phyloP scores from a whole-genome alignment of 1,139 yeast genomes.

The Lodderomyces elongisporus region DNA sequence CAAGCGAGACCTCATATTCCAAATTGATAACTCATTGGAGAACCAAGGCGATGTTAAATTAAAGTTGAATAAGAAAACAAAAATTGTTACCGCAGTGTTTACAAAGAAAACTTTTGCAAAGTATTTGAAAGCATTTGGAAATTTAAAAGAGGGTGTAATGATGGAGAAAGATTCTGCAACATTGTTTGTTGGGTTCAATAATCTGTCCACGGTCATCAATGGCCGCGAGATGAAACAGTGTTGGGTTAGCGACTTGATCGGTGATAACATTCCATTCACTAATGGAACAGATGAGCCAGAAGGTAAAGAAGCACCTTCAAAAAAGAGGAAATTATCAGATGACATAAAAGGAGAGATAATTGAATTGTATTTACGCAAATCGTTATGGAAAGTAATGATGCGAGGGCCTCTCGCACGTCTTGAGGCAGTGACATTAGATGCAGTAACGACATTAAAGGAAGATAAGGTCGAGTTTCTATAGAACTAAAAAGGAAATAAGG shows the following conservation, averaged over 20 bases:
- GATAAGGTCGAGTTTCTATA: slow-evolving; percentile 5
- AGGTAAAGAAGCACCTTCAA: slow-evolving; percentile 8
- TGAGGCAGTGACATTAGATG: slow-evolving; percentile 31
- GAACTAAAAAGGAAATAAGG: too few relatives aligned
- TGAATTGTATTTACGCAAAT: slow-evolving; percentile 28
- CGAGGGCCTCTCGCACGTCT: slow-evolving; percentile 22
- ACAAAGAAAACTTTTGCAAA: slow-evolving; percentile 22
- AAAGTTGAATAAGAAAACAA: slow-evolving; percentile 24
- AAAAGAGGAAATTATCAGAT: slow-evolving; percentile 8
- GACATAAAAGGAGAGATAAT: slow-evolving; percentile 28
- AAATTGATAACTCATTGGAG: slow-evolving; percentile 36
- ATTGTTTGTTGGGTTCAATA: slow-evolving; percentile 23
- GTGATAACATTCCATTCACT: slow-evolving; percentile 2
- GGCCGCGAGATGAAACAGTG: slow-evolving; percentile 30
- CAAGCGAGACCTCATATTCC: slow-evolving; percentile 49
- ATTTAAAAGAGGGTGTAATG: slow-evolving; percentile 18
- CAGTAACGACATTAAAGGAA: slow-evolving; percentile 16
- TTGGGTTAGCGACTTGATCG: slow-evolving; percentile 32
- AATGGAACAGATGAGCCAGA: slow-evolving; percentile 5
- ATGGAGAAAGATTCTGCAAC: slow-evolving; percentile 19
- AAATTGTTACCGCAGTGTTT: slow-evolving; percentile 24
- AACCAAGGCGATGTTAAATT: slow-evolving; percentile 15
- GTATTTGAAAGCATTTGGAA: slow-evolving; percentile 24
- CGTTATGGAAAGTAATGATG: slow-evolving; percentile 32
- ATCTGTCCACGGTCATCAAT: slow-evolving; percentile 30